Base-by-base conservation (phyloP, 139 green algal species). In the Limnomonas spitsbergensis region DNA sequence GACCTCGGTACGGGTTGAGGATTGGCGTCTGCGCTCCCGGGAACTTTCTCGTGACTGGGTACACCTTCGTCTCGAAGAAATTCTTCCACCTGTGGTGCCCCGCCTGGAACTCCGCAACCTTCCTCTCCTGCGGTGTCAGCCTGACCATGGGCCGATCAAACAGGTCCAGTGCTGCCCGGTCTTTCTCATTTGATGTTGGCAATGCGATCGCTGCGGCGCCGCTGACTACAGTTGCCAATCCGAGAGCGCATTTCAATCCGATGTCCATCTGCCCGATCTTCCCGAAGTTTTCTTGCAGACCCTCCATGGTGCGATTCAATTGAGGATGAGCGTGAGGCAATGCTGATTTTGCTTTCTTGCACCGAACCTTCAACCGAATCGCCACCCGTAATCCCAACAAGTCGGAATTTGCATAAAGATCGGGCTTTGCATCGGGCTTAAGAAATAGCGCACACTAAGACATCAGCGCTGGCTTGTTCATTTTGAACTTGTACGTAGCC, bases 11-110 rank as follows among this genome's bases (percentile, higher is more conserved):
- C 1, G 87, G 87, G 72, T 91, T 91, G 4, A 89, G 68, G 38
- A 91, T 82, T 1, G 87, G 87, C 68, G 72, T 86, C 38, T 86
- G 74, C 4, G 78, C 47, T 2, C 87, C 87, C 29, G 87, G 87
- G 32, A 91, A 75, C 69, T 82, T 86, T 27, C 87, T 80, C 3
- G 87, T 91, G 35, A 82, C 40, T 40, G 77, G 79, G 76, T 89
- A 91, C 2, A 87, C 69, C 47, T 68, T 88, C 69, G 82, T 85
- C 34, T 91, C 69, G 14, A 86, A 83, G 53, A 91, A 91, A 20
- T 78, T 73, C 1, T 81, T 86, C 84, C 84, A 91, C 3, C 80
- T 67, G 35, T 66, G 40, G 56, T 86, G 74, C 0, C 80, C 87
- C 26, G 87, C 87, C 14, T n/a, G 34, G 37, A 88, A 91, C 69